Percentiles rank a stretch among this genome's conserved stretches.
Conservation (phyloP, 805 yeast species). For the Ogataea pilisensis region DNA sequence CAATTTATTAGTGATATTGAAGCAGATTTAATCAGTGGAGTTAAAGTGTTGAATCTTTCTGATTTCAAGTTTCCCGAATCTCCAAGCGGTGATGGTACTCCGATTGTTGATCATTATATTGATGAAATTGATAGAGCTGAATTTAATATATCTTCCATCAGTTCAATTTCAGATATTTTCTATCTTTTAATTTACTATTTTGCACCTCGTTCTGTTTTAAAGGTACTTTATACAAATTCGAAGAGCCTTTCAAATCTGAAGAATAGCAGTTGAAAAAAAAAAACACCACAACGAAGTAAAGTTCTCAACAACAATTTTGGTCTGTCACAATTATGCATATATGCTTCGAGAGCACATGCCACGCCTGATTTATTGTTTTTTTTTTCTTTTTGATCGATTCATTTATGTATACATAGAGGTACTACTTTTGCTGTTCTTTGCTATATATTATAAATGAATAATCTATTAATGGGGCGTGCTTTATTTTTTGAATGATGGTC, state of each 20-base stretch:
- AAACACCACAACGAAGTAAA: too few relatives aligned
- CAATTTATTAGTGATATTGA: background rate
- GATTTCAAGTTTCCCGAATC: background rate
- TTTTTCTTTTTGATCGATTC: too few relatives aligned
- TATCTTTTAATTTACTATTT: background rate
- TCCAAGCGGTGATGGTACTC: background rate
- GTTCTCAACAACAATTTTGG: too few relatives aligned
- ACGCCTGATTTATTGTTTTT: too few relatives aligned
- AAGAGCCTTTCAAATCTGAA: background rate
- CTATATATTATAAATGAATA: slow-evolving; percentile 38
- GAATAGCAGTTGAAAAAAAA: background rate
- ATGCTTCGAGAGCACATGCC: too few relatives aligned
- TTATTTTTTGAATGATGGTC: slow-evolving; percentile 16
- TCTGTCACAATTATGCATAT: too few relatives aligned
- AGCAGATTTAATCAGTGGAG: background rate
- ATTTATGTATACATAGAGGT: too few relatives aligned
- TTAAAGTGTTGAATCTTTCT: background rate
- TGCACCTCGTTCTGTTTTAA: background rate
- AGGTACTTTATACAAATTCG: background rate
- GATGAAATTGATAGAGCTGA: background rate
- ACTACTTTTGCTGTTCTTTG: background rate
- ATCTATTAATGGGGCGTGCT: too few relatives aligned
- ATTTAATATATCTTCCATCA: background rate
- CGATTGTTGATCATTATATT: background rate
- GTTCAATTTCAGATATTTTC: background rate